Base-by-base conservation (phyloP, 108 stramenopile species). In the Fistulifera solaris region DNA sequence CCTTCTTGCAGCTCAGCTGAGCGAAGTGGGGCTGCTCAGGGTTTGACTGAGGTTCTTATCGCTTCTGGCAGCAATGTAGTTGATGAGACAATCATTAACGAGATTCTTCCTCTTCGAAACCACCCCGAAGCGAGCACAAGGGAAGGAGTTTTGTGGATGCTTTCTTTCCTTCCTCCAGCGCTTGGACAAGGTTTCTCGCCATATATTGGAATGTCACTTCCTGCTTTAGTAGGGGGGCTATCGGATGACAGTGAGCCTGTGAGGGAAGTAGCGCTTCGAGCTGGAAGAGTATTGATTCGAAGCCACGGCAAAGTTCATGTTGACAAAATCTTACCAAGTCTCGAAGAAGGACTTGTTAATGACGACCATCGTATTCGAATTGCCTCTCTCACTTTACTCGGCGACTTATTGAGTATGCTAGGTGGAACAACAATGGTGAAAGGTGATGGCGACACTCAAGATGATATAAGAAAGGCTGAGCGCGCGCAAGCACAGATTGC, bases 141-240 rank as follows among this genome's bases (percentile, higher is more conserved):
- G 44, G 97, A 99, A 64, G 99, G 99, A 18, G 89, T 96, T n/a
- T 68, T 98, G 13, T 99, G 99, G 99, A 78, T 98, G 27, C 80
- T 99, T 40, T 94, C 93, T n/a, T 99, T 98, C 64, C 79, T 99
- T 48, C 99, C 99, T 1, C 83, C 91, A 23, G 71, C 88, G 21
- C 65, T 97, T 22, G 85, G 80, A 7, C 89, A 93, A 58, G 81
- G 65, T 16, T 99, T 96, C 62, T 70, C 86, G 18, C 66, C 73
- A 12, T 61, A 91, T 31, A 81, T 99, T 41, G 87, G 88, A 48
- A 70, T 46, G 43, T 87, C 93, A 15, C 77, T 99, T 54, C 94
- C 94, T 12, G 87, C 95, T 38, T 69, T 99, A 12, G 67, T 99
- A 18, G 70, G 73, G 55, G 99, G 99, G 40, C 73, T 99, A 48